Evolutionary conservation across 2,329 filamentous ascomycete species (phyloP).

Genomic region (Diaporthe aspalathi): DNA sequence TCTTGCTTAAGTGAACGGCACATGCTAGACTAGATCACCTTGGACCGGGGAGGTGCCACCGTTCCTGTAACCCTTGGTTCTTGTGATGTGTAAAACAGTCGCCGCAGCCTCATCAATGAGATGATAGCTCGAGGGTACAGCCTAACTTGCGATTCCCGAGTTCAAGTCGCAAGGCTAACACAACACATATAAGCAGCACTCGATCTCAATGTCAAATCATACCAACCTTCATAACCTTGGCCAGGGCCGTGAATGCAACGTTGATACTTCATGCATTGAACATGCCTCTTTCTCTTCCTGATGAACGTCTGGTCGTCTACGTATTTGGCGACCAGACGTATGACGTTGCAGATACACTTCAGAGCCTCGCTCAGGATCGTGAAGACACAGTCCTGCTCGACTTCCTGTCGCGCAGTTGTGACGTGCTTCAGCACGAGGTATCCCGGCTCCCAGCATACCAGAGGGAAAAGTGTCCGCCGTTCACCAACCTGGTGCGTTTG

Average conservation of each 20-base stretch:
- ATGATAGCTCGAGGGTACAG: neutral
- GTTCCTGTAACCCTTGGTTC: too few relatives aligned
- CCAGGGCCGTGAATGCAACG: neutral
- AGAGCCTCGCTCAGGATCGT: conserved; percentile 1
- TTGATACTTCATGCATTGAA: neutral
- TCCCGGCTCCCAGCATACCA: conserved; percentile 35
- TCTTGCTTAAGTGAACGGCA: too few relatives aligned
- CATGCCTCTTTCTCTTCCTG: neutral
- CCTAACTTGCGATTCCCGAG: neutral
- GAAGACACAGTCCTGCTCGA: conserved; percentile 30
- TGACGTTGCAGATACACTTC: conserved; percentile 37
- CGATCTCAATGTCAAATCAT: neutral
- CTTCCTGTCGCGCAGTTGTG: neutral
- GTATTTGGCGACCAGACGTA: conserved; percentile 43
- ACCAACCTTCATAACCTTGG: neutral
- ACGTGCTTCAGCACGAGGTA: conserved; percentile 3
- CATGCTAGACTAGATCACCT: too few relatives aligned
- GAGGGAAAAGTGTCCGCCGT: conserved; percentile 36
- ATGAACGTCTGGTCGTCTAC: conserved; percentile 15
- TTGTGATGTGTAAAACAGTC: neutral
- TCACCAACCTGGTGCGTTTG: conserved; percentile 40
- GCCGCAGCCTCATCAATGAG: neutral
- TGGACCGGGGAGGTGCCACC: neutral
- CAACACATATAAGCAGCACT: neutral
- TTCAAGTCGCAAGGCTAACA: conserved; percentile 1